Base-by-base conservation (phyloP, 1,284 basidiomycete genomes). In the Kwoniella shivajii region DNA sequence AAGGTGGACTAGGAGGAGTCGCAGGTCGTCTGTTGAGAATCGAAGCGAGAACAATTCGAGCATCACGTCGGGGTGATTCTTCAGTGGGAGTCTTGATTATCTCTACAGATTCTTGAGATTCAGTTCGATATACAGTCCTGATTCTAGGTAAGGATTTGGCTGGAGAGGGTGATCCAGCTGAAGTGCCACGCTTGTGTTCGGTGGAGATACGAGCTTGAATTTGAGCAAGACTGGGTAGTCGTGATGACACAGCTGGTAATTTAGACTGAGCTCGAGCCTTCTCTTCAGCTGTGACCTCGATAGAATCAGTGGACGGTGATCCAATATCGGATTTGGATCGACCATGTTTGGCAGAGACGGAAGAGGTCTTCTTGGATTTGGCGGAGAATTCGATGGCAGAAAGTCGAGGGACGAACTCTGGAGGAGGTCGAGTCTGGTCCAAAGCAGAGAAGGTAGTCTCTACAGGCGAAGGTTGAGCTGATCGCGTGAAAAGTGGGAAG, bases 161-260 rank as follows among this genome's bases (percentile, higher is more conserved):
- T 31, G 33, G 10, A 14, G 11, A 33, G 9, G 50, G 56, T 13
- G 55, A 52, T 14, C 42, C 42, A 11, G 59, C 53, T 14, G 59
- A 52, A 9, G 54, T 41, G 10, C 49, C 55, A 29, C 63, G 45
- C 27, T 64, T 52, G 41, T 61, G 64, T 11, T 57, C 51, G 20
- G 57, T 56, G 14, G 53, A 50, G 59, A 76, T 65, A 64, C 71
- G 69, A 22, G 71, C 71, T 52, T 76, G 72, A 36, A 76, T 75
- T 66, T 76, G 68, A 36, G 68, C 69, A 5, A 76, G 63, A 39
- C 65, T 68, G 1, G 74, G 74, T 18, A 76, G 64, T 18, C 64
- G 56, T 6, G 61, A 63, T 20, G 58, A 41, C 0, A 36, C 53
- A 33, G 36, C 31, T 20, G 57, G 38, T 37, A 47, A 31, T 9